Evolutionary conservation across 768 basidiomycete genomes (phyloP), one percentile per base, ranked within the genome.

Genomic region (Mycena rosella): DNA sequence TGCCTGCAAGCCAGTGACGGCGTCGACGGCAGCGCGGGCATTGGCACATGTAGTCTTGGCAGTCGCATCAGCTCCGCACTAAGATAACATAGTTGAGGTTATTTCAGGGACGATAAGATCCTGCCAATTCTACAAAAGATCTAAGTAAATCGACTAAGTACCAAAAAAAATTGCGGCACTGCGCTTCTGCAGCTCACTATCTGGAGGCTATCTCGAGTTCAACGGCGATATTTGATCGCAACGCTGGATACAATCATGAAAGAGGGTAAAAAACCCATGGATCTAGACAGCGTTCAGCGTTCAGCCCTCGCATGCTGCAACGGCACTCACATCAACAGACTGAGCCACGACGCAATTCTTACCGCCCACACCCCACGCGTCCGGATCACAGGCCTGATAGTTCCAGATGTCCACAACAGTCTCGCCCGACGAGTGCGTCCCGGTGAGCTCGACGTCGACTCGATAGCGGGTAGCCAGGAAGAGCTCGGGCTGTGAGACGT

Each of bases 401-500:
- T 86, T 82, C 87, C 88, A 94, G 3, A 94, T 72, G 71, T 96
- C 94, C 2, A 95, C 92, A 3, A 94, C 85, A 0, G 95, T 96
- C 74, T 95, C 91, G 8, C 95, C 95, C 15, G 82, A 79, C 2
- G 91, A 87, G 67, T 91, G 88, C 20, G 80, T 78, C 4, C 92
- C 92, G 8, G 81, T 83, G 20, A 92, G 82, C 71, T 96, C 95
- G n/a, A 94, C 85, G 68, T 96, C 95, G 0, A 96, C 94, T 49
- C 91, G 84, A 75, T 90, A 88, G n/a, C 95, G 83, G 54, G 76
- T 85, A 36, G 80, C 79, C 26, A 76, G 76, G 77, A 96, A 95
- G 1, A 95, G 71, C 6, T 88, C 83, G 0, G 94, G 93, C n/a
- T 79, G 77, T 1, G 89, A 86, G 38, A 95, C 82, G 67, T 93